Evolutionary conservation across 495 filamentous ascomycete genomes (phyloP).

Genomic region (Xylaria palmicola): DNA sequence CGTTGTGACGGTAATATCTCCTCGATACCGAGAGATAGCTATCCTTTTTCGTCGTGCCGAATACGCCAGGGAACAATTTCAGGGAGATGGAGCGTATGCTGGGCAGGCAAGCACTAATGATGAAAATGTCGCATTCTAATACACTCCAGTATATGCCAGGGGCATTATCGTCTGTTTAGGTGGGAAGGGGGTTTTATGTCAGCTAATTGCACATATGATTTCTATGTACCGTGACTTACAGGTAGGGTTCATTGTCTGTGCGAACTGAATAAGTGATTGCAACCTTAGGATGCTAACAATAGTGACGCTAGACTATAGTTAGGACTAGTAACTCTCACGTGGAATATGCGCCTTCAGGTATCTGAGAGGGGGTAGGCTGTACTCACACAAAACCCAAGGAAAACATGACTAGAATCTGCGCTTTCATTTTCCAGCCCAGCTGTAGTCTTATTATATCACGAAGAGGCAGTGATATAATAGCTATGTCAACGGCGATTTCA

Average conservation of each 20-base stretch:
- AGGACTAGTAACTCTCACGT: not conserved
- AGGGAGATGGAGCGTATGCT: slow-evolving; percentile 27
- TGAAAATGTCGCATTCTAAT: slow-evolving; percentile 31
- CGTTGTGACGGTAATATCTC: slow-evolving; percentile 5
- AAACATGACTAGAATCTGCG: slow-evolving; percentile 52
- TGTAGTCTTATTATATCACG: slow-evolving; percentile 41
- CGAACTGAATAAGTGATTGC: slow-evolving; percentile 17
- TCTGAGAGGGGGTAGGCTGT: not conserved
- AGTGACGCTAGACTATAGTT: slow-evolving; percentile 16
- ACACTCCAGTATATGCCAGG: slow-evolving; percentile 25
- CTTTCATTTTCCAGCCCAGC: slow-evolving; percentile 46
- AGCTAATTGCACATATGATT: not conserved
- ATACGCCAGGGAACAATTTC: not conserved
- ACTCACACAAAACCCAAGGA: slow-evolving; percentile 52
- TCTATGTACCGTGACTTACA: not conserved
- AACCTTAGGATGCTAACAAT: slow-evolving; percentile 24
- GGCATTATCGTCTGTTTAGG: not conserved
- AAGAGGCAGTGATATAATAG: slow-evolving; percentile 52
- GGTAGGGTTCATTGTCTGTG: slow-evolving; percentile 14
- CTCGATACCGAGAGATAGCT: not conserved
- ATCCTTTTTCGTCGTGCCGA: slow-evolving; percentile 2
- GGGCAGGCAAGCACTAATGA: slow-evolving; percentile 33
- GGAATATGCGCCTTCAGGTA: no score
- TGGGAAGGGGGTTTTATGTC: no score
- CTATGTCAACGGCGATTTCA: slow-evolving; percentile 52